These are phyloP conservation scores for Amyloporia xantha DNA, from an alignment of 768 basidiomycete species.

Conservation along the genomic window DNA sequence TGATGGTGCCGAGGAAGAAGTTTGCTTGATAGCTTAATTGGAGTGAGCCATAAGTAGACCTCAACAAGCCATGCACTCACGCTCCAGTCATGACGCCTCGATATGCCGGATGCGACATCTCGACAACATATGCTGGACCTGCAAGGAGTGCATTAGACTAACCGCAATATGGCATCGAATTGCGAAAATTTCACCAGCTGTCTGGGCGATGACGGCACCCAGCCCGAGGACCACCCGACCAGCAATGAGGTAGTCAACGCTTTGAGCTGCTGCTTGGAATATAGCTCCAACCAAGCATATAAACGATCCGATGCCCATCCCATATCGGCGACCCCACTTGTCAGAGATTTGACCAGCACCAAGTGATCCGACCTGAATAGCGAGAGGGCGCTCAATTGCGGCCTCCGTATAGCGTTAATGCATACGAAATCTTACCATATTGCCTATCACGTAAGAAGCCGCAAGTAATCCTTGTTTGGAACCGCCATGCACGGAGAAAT, in stretches of 20 bases:
- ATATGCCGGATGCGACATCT: constrained; percentile 53
- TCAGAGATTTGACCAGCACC: constrained; percentile 13
- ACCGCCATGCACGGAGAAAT: constrained; percentile 19
- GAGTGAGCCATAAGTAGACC: background rate
- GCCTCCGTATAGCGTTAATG: no score
- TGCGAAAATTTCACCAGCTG: background rate
- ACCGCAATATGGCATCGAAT: constrained; percentile 32
- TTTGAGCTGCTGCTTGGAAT: constrained; percentile 43
- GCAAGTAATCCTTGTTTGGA: constrained; percentile 22
- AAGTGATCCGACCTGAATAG: constrained; percentile 3
- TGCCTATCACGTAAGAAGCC: constrained; percentile 24
- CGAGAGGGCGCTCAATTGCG: background rate
- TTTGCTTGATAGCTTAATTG: constrained; percentile 5
- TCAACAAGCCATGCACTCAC: constrained; percentile 21
- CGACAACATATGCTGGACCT: constrained; percentile 56
- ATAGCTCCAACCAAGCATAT: constrained; percentile 62
- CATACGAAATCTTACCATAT: constrained; percentile 19
- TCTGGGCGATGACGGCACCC: constrained; percentile 30
- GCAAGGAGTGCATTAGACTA: constrained; percentile 18
- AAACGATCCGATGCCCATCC: constrained; percentile 41
- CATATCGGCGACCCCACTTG: constrained; percentile 19
- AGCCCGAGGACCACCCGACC: constrained; percentile 29
- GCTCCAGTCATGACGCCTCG: constrained; percentile 52
- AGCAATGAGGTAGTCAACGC: constrained; percentile 47
- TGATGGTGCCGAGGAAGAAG: constrained; percentile 16